Conservation (phyloP, 139 green algal genomes). For the Asterochloris sp. region DNA sequence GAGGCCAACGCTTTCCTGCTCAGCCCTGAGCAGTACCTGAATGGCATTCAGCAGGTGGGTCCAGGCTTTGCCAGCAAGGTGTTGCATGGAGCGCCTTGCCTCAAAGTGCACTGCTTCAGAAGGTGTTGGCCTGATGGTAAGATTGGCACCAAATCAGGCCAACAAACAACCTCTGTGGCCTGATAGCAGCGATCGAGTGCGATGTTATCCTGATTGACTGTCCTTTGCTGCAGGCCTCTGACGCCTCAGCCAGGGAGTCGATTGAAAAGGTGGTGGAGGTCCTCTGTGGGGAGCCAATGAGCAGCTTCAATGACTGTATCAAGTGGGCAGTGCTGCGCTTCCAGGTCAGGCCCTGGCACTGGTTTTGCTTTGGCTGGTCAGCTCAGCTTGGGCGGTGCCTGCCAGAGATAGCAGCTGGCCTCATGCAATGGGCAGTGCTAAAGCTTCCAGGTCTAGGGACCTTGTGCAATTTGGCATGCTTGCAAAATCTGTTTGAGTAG, state of each 20-base stretch:
- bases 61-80: background rate
- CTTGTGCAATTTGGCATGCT: no score
- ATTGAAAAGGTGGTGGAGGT: constrained; percentile 85
- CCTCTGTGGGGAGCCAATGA: constrained; percentile 57
- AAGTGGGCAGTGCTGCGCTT: constrained; percentile 78
- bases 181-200: no score
- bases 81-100: background rate
- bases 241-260: constrained; percentile 77
- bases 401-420: no score
- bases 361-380: background rate
- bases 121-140: no score
- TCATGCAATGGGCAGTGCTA: no score
- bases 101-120: no score
- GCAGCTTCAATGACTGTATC: constrained; percentile 86
- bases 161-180: no score
- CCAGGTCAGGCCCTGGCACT: constrained; percentile 35
- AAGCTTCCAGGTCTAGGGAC: no score
- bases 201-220: no score
- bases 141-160: no score
- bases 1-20: constrained; percentile 91
- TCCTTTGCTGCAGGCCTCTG: constrained; percentile 16
- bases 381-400: no score
- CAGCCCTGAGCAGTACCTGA: constrained; percentile 75
- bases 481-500: no score
- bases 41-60: background rate